Evolutionary conservation across 2,329 filamentous ascomycete genomes (phyloP).

Genomic region (Colletotrichum lini): DNA sequence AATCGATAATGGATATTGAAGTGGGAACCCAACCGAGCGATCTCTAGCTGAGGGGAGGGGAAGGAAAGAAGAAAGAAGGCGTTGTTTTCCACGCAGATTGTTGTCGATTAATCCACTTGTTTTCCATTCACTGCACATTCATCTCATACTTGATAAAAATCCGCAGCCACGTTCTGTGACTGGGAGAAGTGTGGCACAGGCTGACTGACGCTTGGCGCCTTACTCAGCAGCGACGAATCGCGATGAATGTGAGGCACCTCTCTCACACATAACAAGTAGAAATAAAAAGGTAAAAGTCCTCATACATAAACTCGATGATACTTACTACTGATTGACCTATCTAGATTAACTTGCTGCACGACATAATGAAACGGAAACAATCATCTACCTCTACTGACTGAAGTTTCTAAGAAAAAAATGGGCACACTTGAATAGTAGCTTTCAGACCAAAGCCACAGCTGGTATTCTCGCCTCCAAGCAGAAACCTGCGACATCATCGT

Average conservation of each 20-base stretch:
- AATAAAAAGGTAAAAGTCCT: too few species aligned
- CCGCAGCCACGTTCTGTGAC: neutral
- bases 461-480: neutral
- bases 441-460: neutral
- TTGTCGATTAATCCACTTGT: neutral
- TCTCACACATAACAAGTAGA: too few species aligned
- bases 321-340: too few species aligned
- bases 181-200: neutral
- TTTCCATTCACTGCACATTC: constrained; percentile 1
- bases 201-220: constrained; percentile 23
- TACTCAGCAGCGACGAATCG: constrained; percentile 18
- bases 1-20: neutral
- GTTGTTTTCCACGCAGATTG: neutral
- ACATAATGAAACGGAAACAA: too few species aligned
- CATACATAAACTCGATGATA: too few species aligned
- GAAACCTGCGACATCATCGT: neutral
- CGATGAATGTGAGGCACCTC: neutral
- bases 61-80: neutral
- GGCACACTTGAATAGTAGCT: neutral
- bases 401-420: too few species aligned
- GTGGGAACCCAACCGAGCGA: neutral
- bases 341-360: too few species aligned
- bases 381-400: neutral
- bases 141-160: neutral
- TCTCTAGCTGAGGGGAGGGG: neutral